Conservation (phyloP, 2,329 filamentous ascomycete species). For the Exophiala oligosperma region DNA sequence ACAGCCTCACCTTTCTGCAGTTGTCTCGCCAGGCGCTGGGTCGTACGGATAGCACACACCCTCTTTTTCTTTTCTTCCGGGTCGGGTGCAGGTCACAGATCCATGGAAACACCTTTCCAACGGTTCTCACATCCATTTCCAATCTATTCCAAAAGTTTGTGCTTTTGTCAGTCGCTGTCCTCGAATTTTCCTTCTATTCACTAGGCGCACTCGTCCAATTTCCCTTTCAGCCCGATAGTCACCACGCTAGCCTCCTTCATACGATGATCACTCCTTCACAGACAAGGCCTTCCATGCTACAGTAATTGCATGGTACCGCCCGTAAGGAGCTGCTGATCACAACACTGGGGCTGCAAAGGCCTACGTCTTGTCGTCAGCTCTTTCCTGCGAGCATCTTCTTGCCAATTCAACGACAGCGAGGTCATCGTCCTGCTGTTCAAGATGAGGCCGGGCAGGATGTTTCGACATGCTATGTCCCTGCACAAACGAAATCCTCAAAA, state of each 20-base stretch:
- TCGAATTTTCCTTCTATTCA: background rate
- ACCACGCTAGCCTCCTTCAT: conserved; percentile 18
- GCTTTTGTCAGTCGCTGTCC: background rate
- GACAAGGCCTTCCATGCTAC: conserved; percentile 14
- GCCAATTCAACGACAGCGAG: background rate
- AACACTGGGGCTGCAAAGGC: conserved; percentile 5
- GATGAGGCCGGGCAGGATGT: conserved; percentile 22
- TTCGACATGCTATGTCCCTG: conserved; percentile 9
- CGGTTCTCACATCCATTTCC: conserved; percentile 1
- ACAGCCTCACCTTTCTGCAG: conserved; percentile 3
- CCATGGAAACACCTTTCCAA: background rate
- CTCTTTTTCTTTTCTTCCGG: conserved; percentile 1
- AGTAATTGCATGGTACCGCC: conserved; percentile 10
- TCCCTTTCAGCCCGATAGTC: conserved; percentile 19
- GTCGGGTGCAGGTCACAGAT: conserved; percentile 12
- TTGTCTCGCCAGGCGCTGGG: conserved; percentile 3
- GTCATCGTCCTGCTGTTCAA: conserved; percentile 15
- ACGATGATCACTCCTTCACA: conserved; percentile 23
- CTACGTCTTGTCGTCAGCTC: conserved; percentile 4
- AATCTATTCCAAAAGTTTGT: background rate
- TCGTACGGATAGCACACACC: background rate
- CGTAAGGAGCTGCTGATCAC: conserved; percentile 18
- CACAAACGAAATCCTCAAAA: conserved; percentile 16
- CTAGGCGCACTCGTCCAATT: conserved; percentile 21
- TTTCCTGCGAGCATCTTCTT: background rate